phyloP scores from a whole-genome alignment of 805 yeast genomes.

The Myxozyma udenii region DNA sequence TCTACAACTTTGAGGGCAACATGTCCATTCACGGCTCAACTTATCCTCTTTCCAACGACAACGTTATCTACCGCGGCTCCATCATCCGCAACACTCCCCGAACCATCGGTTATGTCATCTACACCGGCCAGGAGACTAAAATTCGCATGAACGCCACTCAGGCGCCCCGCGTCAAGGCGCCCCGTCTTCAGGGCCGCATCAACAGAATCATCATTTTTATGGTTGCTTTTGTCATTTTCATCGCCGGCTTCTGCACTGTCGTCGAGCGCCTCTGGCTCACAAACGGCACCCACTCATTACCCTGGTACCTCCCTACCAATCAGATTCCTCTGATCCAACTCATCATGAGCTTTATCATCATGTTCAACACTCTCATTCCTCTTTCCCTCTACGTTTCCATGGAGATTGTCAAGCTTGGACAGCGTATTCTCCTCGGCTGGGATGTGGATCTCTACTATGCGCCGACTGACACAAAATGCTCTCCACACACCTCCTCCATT shows the following conservation, averaged over 20 bases:
- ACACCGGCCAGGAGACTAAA: conserved; percentile 94
- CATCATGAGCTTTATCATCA: conserved; percentile 91
- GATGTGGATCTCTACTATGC: conserved; percentile 93
- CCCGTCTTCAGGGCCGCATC: conserved; percentile 79
- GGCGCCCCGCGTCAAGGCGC: conserved; percentile 89
- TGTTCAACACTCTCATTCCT: conserved; percentile 96
- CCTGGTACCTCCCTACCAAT: conserved; percentile 71
- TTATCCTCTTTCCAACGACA: conserved; percentile 70
- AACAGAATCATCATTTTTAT: conserved; percentile 81
- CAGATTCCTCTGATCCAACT: conserved; percentile 87
- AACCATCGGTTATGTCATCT: conserved; percentile 75
- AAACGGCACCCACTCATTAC: conserved; percentile 39
- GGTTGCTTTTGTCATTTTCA: conserved; percentile 73
- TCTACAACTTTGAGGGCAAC: conserved; percentile 85
- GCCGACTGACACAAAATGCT: conserved; percentile 84
- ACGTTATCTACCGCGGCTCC: conserved; percentile 88
- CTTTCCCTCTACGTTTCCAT: conserved; percentile 90
- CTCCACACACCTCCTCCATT: conserved; percentile 91
- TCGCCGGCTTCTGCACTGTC: conserved; percentile 78
- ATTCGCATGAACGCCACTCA: conserved; percentile 91
- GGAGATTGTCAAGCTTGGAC: conserved; percentile 91
- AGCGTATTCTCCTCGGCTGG: conserved; percentile 73
- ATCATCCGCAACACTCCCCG: conserved; percentile 78
- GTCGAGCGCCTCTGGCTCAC: conserved; percentile 59
- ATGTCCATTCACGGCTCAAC: conserved; percentile 41